Conservation (phyloP, 2,329 filamentous ascomycete species). For the Tolypocladium nubicola region DNA sequence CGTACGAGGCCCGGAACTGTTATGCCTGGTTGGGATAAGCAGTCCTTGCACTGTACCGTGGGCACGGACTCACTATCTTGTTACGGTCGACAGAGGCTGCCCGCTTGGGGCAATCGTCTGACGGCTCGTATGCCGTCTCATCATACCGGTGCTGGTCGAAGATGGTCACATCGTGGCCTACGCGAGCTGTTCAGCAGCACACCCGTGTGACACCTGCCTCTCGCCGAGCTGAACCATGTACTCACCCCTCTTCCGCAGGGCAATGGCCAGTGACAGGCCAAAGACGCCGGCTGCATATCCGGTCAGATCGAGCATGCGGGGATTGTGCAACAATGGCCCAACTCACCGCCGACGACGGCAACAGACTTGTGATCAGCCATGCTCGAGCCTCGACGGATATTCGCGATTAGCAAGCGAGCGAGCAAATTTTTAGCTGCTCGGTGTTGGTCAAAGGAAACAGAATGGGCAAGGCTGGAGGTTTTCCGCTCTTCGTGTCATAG, state of each 20-base stretch:
- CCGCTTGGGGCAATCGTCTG: conserved; percentile 5
- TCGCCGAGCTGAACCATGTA: neutral
- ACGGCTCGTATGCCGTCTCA: conserved; percentile 10
- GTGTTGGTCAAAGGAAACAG: no score
- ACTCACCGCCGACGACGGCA: conserved; percentile 6
- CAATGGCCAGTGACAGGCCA: conserved; percentile 12
- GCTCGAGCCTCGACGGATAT: neutral
- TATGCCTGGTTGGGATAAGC: neutral
- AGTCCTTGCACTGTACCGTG: no score
- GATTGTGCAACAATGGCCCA: neutral
- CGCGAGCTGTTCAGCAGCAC: neutral
- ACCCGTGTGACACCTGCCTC: neutral
- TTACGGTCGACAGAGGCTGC: conserved; percentile 15
- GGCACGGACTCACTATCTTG: conserved; percentile 10
- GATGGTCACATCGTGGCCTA: conserved; percentile 8
- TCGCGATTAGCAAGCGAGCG: neutral
- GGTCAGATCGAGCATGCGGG: neutral
- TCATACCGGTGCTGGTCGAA: conserved; percentile 12
- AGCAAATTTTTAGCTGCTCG: neutral
- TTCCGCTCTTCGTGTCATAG: neutral
- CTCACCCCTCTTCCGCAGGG: conserved; percentile 10
- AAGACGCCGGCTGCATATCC: conserved; percentile 11
- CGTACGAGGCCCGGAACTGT: conserved; percentile 16
- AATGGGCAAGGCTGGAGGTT: neutral
- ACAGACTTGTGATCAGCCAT: conserved; percentile 3